Conservation (phyloP, 169 alveolate genomes). For the Plasmodium gonderi region DNA sequence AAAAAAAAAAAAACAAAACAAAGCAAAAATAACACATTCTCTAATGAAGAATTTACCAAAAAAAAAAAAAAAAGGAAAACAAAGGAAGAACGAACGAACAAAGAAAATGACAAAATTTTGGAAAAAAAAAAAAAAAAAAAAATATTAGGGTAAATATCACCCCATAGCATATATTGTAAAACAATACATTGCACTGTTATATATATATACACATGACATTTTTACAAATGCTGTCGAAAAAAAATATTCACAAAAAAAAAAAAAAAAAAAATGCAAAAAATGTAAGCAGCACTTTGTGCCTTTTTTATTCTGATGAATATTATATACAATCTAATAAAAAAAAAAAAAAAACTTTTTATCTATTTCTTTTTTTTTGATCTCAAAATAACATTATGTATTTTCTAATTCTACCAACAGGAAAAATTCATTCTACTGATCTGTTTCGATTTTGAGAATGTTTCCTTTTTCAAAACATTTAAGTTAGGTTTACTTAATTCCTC, state of each 20-base stretch:
- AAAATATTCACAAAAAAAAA: background rate
- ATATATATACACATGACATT: background rate
- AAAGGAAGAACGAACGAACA: too few relatives aligned
- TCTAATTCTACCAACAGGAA: slow-evolving; percentile 39
- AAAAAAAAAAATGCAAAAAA: background rate
- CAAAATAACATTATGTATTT: background rate
- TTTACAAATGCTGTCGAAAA: background rate
- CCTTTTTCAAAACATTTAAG: slow-evolving; percentile 19
- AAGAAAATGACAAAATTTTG: background rate
- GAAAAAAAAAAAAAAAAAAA: background rate
- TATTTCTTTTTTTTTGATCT: background rate
- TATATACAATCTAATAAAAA: background rate
- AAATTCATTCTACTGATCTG: slow-evolving; percentile 38
- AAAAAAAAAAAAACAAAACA: background rate
- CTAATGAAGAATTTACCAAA: background rate
- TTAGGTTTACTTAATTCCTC: slow-evolving; percentile 33
- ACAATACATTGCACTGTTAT: background rate
- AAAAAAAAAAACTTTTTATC: background rate
- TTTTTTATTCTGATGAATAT: background rate
- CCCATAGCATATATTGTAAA: background rate
- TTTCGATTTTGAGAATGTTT: slow-evolving; percentile 33
- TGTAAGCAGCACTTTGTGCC: background rate
- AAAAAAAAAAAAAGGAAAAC: background rate
- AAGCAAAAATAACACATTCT: background rate
- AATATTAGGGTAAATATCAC: background rate